A percentile compares a stretch with the other conserved stretches of the same genome.
These are phyloP conservation scores for Zygosaccharomyces bisporus DNA, from an alignment of 805 yeast genomes.

Conservation along the genomic window DNA sequence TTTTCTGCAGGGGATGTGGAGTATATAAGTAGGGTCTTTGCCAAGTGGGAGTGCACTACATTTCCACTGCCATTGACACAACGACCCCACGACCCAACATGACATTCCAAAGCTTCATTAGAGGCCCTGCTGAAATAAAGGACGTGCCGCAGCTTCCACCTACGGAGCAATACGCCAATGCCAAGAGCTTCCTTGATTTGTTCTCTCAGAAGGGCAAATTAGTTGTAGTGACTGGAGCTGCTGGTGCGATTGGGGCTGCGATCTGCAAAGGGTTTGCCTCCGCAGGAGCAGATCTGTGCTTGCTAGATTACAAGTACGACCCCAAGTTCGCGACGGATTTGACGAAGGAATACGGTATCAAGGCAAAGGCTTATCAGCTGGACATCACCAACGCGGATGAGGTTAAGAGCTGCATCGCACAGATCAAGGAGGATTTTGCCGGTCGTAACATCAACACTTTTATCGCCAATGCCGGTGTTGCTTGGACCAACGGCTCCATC, in stretches of 20 bases:
- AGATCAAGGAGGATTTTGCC: slow-evolving; percentile 54
- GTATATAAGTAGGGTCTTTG: not conserved
- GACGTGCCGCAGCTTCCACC: slow-evolving; percentile 20
- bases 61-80: not conserved
- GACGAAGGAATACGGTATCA: slow-evolving; percentile 49
- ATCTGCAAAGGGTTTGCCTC: slow-evolving; percentile 81
- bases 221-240: slow-evolving; percentile 81
- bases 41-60: too few species aligned
- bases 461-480: slow-evolving; percentile 88
- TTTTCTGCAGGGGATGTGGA: slow-evolving; percentile 1
- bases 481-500: slow-evolving; percentile 70
- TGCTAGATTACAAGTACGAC: slow-evolving; percentile 19
- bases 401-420: slow-evolving; percentile 28
- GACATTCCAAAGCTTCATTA: slow-evolving; percentile 18
- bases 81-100: slow-evolving; percentile 2
- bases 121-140: slow-evolving; percentile 15
- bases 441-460: slow-evolving; percentile 75
- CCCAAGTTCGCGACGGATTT: slow-evolving; percentile 22
- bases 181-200: slow-evolving; percentile 44
- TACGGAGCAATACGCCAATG: slow-evolving; percentile 15
- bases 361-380: slow-evolving; percentile 49
- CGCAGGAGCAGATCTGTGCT: slow-evolving; percentile 60
- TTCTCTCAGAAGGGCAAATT: slow-evolving; percentile 78
- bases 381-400: slow-evolving; percentile 32
- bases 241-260: slow-evolving; percentile 77